A percentile compares a stretch with the other conserved stretches of the same genome.
phyloP scores from a whole-genome alignment of 352 stramenopile genomes.

The Globisporangium abappressorium region DNA sequence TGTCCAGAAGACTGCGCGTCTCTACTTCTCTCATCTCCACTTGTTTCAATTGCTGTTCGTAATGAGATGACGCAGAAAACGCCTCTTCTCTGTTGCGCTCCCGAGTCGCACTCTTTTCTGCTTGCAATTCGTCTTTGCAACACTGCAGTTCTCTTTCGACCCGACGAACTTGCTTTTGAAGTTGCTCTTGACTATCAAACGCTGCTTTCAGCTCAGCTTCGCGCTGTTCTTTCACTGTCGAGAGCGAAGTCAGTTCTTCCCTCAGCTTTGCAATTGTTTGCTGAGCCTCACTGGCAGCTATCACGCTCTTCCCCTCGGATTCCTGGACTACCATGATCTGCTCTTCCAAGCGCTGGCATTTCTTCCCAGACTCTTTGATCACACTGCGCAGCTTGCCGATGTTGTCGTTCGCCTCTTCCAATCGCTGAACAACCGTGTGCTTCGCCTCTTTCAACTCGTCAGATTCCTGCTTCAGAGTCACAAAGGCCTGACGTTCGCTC shows the following conservation, averaged over 20 bases:
- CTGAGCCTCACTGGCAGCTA: conserved; percentile 2
- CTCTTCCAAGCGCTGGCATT: conserved; percentile 31
- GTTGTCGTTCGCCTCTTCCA: conserved; percentile 73
- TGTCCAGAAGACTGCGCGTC: conserved; percentile 12
- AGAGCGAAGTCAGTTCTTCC: conserved; percentile 21
- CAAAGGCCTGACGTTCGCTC: conserved; percentile 49
- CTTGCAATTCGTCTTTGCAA: conserved; percentile 23
- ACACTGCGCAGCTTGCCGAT: conserved; percentile 54
- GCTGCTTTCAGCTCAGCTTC: conserved; percentile 32
- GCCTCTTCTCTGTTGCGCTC: conserved; percentile 23
- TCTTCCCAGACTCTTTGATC: conserved; percentile 39
- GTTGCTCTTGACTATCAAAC: conserved; percentile 25
- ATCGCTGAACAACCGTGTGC: conserved; percentile 38
- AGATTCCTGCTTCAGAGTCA: conserved; percentile 47
- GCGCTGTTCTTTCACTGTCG: conserved; percentile 25
- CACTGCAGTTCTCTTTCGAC: conserved; percentile 32
- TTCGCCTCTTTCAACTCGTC: conserved; percentile 51
- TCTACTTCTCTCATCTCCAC: conserved; percentile 24
- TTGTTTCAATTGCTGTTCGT: conserved; percentile 27
- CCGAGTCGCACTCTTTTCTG: conserved; percentile 21
- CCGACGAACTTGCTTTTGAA: conserved; percentile 26
- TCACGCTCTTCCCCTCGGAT: conserved; percentile 19
- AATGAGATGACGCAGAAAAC: conserved; percentile 26
- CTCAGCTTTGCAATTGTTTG: conserved; percentile 11
- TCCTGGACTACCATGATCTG: conserved; percentile 20